Percentiles rank a stretch among this genome's conserved stretches.
Evolutionary conservation across 2,329 filamentous ascomycete genomes (phyloP).

Genomic region (Rhynchosporium secalis): DNA sequence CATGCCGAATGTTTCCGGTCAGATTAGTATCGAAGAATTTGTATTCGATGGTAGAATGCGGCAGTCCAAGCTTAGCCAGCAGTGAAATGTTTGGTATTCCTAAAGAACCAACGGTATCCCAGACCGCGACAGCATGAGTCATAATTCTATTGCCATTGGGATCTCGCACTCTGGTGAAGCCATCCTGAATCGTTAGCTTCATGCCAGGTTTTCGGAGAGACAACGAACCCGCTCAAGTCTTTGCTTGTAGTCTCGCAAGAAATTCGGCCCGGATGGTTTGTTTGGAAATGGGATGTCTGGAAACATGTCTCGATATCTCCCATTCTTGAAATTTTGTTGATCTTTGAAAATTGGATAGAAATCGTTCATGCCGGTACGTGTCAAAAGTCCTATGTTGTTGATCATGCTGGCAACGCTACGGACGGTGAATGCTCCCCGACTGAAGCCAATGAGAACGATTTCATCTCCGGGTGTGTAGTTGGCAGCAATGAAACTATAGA

Average conservation of each 20-base stretch:
- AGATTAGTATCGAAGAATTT: constrained; percentile 48
- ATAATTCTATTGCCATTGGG: constrained; percentile 41
- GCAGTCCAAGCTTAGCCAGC: constrained; percentile 39
- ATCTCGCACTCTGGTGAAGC: constrained; percentile 40
- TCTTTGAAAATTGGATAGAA: constrained; percentile 47
- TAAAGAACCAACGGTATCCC: constrained; percentile 46
- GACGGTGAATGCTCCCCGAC: constrained; percentile 46
- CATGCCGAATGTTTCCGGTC: constrained; percentile 46
- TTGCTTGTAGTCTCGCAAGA: constrained; percentile 39
- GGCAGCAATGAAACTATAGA: constrained; percentile 48
- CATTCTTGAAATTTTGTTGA: constrained; percentile 39
- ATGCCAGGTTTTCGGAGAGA: not conserved
- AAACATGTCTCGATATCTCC: constrained; percentile 40
- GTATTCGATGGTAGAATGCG: constrained; percentile 42
- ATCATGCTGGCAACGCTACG: constrained; percentile 42
- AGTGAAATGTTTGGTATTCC: constrained; percentile 46
- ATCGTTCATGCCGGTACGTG: constrained; percentile 44
- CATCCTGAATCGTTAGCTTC: constrained; percentile 15
- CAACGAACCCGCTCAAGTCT: constrained; percentile 42
- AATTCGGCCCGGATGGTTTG: constrained; percentile 33
- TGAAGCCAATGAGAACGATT: constrained; percentile 45
- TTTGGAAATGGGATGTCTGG: constrained; percentile 36
- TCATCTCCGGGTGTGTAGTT: constrained; percentile 45
- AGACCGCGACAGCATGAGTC: constrained; percentile 50
- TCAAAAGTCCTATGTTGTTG: constrained; percentile 42